A percentile compares a stretch with the other conserved stretches of the same genome.
These are phyloP conservation scores for Moelleriella libera DNA, from an alignment of 2,329 filamentous ascomycete genomes.

Conservation along the genomic window DNA sequence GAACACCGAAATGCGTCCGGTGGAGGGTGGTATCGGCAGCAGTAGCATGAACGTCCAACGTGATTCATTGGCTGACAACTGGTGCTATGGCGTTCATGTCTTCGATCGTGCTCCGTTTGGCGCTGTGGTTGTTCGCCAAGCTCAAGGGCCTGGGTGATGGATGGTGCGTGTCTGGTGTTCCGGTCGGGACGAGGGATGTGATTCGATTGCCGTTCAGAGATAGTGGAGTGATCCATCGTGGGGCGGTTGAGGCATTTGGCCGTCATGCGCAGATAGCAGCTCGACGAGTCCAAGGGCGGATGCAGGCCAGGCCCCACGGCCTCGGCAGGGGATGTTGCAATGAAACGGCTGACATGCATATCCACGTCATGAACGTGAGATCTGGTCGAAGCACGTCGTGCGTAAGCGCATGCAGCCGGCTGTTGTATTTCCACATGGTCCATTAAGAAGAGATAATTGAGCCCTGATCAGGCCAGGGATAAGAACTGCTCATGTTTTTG, in stretches of 20 bases:
- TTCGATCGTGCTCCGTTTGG: not conserved
- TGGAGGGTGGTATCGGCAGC: not conserved
- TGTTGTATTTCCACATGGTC: not conserved
- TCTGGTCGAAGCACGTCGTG: not conserved
- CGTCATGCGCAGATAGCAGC: constrained; percentile 4
- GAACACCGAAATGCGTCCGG: not conserved
- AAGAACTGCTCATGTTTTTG: not conserved
- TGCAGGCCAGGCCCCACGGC: constrained; percentile 7
- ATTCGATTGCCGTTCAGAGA: constrained; percentile 4
- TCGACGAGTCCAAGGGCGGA: constrained; percentile 3
- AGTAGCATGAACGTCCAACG: not conserved
- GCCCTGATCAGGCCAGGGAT: not conserved
- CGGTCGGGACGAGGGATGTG: constrained; percentile 2
- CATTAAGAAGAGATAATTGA: not conserved
- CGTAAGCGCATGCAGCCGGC: constrained; percentile 2
- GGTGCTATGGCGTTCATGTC: not conserved
- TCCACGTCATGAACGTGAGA: not conserved
- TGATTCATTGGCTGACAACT: not conserved
- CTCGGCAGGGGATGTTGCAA: constrained; percentile 1
- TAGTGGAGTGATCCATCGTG: constrained; percentile 3
- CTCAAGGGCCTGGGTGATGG: not conserved
- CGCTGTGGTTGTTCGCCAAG: too few relatives aligned
- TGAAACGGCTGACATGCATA: constrained; percentile 5
- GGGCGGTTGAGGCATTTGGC: constrained; percentile 6
- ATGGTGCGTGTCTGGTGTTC: not conserved